Conservation (phyloP, 805 yeast genomes). For the Yamadazyma insecticola region DNA sequence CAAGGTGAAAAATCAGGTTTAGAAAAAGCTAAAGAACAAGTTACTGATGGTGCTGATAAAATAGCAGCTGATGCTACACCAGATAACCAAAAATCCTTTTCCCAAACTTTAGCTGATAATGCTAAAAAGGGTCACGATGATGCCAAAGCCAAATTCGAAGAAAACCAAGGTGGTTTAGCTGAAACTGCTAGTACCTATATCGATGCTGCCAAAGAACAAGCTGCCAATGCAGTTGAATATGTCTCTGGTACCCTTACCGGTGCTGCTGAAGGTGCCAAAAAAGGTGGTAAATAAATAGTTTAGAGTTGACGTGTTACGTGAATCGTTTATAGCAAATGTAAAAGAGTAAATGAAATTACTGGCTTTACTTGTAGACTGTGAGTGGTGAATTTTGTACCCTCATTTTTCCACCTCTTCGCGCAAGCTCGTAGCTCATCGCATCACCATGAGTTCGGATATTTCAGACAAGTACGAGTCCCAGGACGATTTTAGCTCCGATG, state of each 20-base stretch:
- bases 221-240: slow-evolving; percentile 53
- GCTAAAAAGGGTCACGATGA: slow-evolving; percentile 53
- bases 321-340: too few species aligned
- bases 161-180: slow-evolving; percentile 22
- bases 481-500: slow-evolving; percentile 10
- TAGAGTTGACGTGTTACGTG: too few species aligned
- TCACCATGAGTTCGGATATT: neutral
- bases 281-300: slow-evolving; percentile 24
- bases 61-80: slow-evolving; percentile 58
- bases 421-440: slow-evolving; percentile 9
- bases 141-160: slow-evolving; percentile 30
- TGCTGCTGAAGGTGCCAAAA: slow-evolving; percentile 50
- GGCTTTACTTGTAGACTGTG: neutral
- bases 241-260: slow-evolving; percentile 51
- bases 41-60: slow-evolving; percentile 64
- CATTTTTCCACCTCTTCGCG: too few species aligned
- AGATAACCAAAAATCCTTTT: slow-evolving; percentile 60
- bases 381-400: neutral
- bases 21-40: slow-evolving; percentile 67
- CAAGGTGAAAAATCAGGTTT: slow-evolving; percentile 59
- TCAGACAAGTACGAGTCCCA: slow-evolving; percentile 6
- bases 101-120: slow-evolving; percentile 66
- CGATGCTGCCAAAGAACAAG: slow-evolving; percentile 52
- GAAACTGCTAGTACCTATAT: slow-evolving; percentile 45
- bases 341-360: too few species aligned